phyloP scores from a whole-genome alignment of 2,329 filamentous ascomycete species.

The Anisogramma anomala region DNA sequence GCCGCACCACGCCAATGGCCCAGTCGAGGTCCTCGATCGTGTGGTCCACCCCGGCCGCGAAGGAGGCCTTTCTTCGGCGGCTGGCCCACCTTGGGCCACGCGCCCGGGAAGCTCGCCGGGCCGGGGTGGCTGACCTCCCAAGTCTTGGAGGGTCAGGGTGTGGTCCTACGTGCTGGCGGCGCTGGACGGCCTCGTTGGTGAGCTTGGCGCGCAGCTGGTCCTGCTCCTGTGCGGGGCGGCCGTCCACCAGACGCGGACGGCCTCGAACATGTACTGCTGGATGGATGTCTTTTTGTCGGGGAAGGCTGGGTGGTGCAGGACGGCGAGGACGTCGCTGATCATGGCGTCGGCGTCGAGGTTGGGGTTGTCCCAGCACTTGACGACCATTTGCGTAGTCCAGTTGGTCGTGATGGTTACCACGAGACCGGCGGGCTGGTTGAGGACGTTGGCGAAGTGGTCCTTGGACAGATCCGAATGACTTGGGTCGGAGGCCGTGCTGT shows the following conservation, averaged over 20 bases:
- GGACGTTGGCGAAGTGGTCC: slow-evolving; percentile 47
- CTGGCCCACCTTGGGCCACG: slow-evolving; percentile 18
- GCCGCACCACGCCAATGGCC: slow-evolving; percentile 7
- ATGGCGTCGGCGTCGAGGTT: slow-evolving; percentile 51
- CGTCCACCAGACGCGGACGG: slow-evolving; percentile 48
- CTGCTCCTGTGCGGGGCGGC: slow-evolving; percentile 15
- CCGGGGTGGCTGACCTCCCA: slow-evolving; percentile 18
- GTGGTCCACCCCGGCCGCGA: slow-evolving; percentile 17
- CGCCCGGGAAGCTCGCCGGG: slow-evolving; percentile 21
- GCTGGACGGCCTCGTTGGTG: slow-evolving; percentile 20
- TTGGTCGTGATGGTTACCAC: slow-evolving; percentile 49
- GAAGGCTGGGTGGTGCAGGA: slow-evolving; percentile 58
- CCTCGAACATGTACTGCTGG: slow-evolving; percentile 55
- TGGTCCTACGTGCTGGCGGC: slow-evolving; percentile 22
- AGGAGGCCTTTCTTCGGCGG: slow-evolving; percentile 19
- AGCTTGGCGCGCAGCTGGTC: slow-evolving; percentile 18
- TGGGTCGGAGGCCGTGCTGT: slow-evolving; percentile 34
- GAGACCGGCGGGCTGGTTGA: slow-evolving; percentile 44
- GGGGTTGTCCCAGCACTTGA: slow-evolving; percentile 59
- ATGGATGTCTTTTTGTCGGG: slow-evolving; percentile 38
- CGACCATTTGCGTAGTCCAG: slow-evolving; percentile 54
- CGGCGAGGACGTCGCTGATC: slow-evolving; percentile 46
- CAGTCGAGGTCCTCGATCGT: slow-evolving; percentile 13
- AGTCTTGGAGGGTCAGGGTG: slow-evolving; percentile 19
- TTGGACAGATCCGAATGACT: slow-evolving; percentile 49